phyloP scores from a whole-genome alignment of 208 protist species.

The Trichomonas tenax region DNA sequence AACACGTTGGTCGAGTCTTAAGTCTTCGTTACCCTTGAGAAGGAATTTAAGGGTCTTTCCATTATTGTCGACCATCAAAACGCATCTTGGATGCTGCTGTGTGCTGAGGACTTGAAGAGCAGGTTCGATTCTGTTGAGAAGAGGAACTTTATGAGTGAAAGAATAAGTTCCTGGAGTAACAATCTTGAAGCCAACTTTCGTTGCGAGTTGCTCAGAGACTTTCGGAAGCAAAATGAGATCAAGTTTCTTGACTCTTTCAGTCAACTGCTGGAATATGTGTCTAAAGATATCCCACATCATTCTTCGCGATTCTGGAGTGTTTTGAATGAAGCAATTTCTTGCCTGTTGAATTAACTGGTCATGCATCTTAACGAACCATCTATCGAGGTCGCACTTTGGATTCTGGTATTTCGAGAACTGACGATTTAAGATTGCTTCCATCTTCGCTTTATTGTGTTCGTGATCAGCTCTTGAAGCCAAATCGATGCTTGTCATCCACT shows the following conservation, averaged over 20 bases:
- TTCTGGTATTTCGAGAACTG: not conserved
- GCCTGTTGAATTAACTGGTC: not conserved
- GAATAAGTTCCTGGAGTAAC: not conserved
- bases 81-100: not conserved
- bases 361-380: not conserved
- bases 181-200: not conserved
- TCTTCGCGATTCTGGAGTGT: not conserved
- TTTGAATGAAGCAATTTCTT: not conserved
- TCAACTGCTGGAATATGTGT: not conserved
- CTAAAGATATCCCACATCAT: not conserved
- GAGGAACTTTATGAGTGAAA: not conserved
- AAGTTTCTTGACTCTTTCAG: not conserved
- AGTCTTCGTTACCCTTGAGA: conserved; percentile 8
- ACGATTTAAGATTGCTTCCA: not conserved
- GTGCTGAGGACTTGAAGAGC: not conserved
- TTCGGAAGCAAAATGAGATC: not conserved
- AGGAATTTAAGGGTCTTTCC: not conserved
- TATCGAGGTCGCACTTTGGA: not conserved
- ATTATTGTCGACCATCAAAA: not conserved
- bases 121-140: not conserved
- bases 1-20: not conserved
- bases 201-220: not conserved
- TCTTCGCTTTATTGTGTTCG: not conserved
- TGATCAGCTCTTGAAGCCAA: not conserved
- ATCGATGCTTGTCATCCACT: not conserved